Conservation (phyloP, 805 yeast genomes). For the Naumovozyma baii region DNA sequence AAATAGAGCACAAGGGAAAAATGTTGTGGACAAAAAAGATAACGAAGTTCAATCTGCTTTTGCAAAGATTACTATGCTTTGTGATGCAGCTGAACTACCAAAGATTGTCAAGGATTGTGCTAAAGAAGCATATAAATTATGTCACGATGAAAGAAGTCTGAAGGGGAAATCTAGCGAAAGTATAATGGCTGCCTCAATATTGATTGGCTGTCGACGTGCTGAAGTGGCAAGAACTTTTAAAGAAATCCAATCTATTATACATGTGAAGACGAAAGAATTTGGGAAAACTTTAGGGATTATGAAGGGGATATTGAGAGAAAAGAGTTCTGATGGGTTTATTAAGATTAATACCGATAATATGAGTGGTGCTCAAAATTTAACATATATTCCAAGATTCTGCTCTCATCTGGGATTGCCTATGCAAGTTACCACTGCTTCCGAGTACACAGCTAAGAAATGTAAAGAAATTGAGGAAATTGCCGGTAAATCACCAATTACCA, state of each 20-base stretch:
- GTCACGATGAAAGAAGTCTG: slow-evolving; percentile 74
- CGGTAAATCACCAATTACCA: slow-evolving; percentile 93
- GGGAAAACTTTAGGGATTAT: slow-evolving; percentile 84
- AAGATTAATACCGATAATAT: slow-evolving; percentile 37
- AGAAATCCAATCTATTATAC: slow-evolving; percentile 91
- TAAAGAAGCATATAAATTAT: slow-evolving; percentile 87
- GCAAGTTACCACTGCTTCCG: slow-evolving; percentile 85
- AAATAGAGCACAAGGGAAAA: slow-evolving; percentile 79
- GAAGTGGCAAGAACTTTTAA: slow-evolving; percentile 89
- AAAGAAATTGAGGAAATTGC: slow-evolving; percentile 89
- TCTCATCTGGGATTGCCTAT: slow-evolving; percentile 83
- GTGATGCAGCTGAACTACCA: slow-evolving; percentile 93
- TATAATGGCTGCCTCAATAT: slow-evolving; percentile 92
- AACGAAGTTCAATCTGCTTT: slow-evolving; percentile 82
- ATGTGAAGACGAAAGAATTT: slow-evolving; percentile 88
- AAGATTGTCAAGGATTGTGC: slow-evolving; percentile 96
- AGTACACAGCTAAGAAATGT: slow-evolving; percentile 80
- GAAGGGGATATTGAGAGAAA: slow-evolving; percentile 51
- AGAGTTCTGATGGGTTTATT: slow-evolving; percentile 31
- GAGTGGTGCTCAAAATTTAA: slow-evolving; percentile 82
- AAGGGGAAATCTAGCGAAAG: slow-evolving; percentile 89
- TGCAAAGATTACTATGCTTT: slow-evolving; percentile 85
- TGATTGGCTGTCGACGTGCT: slow-evolving; percentile 90
- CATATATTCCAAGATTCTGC: slow-evolving; percentile 89
- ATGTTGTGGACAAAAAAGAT: slow-evolving; percentile 79